Evolutionary conservation across 257 asterid genomes (phyloP).

Genomic region (Cinchona pubescens): DNA sequence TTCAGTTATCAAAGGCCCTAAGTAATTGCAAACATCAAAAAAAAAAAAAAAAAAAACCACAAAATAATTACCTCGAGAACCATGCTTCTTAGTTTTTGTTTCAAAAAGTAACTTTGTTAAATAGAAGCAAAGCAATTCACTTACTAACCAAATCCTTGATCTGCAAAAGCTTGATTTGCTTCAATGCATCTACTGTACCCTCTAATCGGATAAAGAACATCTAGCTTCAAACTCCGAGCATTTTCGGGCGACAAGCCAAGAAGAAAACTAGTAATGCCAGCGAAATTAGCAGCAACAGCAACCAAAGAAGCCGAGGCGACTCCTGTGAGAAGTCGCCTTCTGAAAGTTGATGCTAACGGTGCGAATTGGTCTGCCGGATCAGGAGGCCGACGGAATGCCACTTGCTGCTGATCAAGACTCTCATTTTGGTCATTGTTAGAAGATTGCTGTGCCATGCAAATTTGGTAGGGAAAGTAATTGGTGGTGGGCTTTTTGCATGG

Average conservation of each 20-base stretch:
- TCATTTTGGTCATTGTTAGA: slow-evolving; percentile 35
- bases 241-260: slow-evolving; percentile 69
- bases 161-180: slow-evolving; percentile 7
- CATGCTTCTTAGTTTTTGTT: no score
- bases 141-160: slow-evolving; percentile 72
- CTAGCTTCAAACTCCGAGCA: slow-evolving; percentile 72
- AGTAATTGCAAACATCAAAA: no score
- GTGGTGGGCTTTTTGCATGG: slow-evolving; percentile 15
- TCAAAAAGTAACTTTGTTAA: not conserved
- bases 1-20: no score
- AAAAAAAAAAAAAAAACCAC: no score
- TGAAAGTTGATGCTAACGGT: slow-evolving; percentile 64
- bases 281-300: slow-evolving; percentile 73
- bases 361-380: slow-evolving; percentile 51
- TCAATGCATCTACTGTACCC: slow-evolving; percentile 72
- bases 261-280: slow-evolving; percentile 69
- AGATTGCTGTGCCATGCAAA: slow-evolving; percentile 38
- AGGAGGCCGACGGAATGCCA: slow-evolving; percentile 3
- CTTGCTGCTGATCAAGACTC: slow-evolving; percentile 20
- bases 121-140: not conserved
- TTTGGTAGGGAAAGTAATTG: slow-evolving; percentile 13
- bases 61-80: no score
- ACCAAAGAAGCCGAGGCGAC: slow-evolving; percentile 61
- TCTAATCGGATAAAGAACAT: slow-evolving; percentile 67
- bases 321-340: slow-evolving; percentile 65